A percentile compares a stretch with the other conserved stretches of the same genome.
Conservation (phyloP, 2,329 filamentous ascomycete genomes). For the Colletotrichum horii region DNA sequence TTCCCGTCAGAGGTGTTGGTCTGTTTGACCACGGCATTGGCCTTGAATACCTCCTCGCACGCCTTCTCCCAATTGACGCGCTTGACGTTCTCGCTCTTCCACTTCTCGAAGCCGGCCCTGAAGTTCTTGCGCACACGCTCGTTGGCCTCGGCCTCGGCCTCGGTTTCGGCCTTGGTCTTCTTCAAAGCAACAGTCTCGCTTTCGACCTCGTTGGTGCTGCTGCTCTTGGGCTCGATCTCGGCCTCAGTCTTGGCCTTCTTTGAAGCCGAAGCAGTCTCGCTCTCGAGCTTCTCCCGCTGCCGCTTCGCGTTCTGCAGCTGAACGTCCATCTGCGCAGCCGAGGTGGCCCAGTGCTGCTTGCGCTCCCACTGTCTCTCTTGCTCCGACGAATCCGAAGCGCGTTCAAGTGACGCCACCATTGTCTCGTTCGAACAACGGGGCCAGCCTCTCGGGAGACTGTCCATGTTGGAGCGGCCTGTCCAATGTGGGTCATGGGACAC, state of each 20-base stretch:
- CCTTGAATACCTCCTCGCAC: not conserved
- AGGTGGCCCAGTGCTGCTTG: not conserved
- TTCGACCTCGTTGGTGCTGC: not conserved
- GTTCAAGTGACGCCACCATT: too few relatives aligned
- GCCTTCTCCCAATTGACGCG: not conserved
- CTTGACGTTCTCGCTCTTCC: not conserved
- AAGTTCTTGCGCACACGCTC: not conserved
- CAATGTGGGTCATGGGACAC: not conserved
- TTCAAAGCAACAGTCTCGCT: not conserved
- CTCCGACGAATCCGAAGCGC: not conserved
- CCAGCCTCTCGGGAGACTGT: not conserved
- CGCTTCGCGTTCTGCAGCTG: not conserved
- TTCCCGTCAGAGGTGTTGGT: not conserved
- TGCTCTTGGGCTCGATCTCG: not conserved
- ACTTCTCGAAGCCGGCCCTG: not conserved
- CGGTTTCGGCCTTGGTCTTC: not conserved
- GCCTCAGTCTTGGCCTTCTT: not conserved
- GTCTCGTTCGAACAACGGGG: not conserved
- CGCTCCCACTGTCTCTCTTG: not conserved
- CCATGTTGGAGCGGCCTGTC: not conserved
- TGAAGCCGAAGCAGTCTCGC: not conserved
- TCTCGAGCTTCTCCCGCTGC: not conserved
- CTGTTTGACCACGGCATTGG: not conserved
- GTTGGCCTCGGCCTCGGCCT: not conserved
- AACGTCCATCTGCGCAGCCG: not conserved